A percentile compares a stretch with the other conserved stretches of the same genome.
Evolutionary conservation across 1,284 basidiomycete species (phyloP).

Genomic region (Trichosporon coremiiforme): DNA sequence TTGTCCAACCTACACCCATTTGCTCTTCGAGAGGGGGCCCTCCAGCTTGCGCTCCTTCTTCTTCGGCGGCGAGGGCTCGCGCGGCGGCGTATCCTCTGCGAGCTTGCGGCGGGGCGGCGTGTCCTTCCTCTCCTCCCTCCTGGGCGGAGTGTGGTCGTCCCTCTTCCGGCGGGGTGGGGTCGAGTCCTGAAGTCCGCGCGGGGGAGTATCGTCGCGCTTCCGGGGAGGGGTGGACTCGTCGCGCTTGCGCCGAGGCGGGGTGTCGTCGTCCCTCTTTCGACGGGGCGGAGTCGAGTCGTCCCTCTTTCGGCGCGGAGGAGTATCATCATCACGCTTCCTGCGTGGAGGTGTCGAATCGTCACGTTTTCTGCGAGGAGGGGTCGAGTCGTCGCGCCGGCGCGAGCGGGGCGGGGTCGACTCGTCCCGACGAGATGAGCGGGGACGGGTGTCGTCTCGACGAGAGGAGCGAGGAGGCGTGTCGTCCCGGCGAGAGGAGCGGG

Average conservation of each 20-base stretch:
- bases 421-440: conserved; percentile 9
- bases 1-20: conserved; percentile 26
- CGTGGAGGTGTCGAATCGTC: conserved; percentile 6
- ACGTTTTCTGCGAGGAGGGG: conserved; percentile 12
- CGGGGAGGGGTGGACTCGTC: conserved; percentile 17
- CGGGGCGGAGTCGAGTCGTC: conserved; percentile 10
- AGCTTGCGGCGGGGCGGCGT: not conserved
- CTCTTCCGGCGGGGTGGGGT: not conserved
- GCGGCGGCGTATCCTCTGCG: conserved; percentile 9
- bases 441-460: conserved; percentile 23
- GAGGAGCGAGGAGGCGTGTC: not conserved
- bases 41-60: conserved; percentile 27
- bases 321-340: conserved; percentile 19
- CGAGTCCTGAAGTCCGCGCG: conserved; percentile 5
- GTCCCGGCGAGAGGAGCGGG: not conserved
- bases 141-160: not conserved
- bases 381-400: conserved; percentile 18
- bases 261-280: conserved; percentile 20
- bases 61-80: not conserved
- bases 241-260: conserved; percentile 25
- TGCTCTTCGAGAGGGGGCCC: conserved; percentile 28
- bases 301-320: conserved; percentile 12
- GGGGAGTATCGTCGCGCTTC: conserved; percentile 15
- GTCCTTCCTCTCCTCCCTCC: not conserved
- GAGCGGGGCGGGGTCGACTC: conserved; percentile 8